Evolutionary conservation across 768 basidiomycete genomes (phyloP).

Genomic region (Russula brevipes): DNA sequence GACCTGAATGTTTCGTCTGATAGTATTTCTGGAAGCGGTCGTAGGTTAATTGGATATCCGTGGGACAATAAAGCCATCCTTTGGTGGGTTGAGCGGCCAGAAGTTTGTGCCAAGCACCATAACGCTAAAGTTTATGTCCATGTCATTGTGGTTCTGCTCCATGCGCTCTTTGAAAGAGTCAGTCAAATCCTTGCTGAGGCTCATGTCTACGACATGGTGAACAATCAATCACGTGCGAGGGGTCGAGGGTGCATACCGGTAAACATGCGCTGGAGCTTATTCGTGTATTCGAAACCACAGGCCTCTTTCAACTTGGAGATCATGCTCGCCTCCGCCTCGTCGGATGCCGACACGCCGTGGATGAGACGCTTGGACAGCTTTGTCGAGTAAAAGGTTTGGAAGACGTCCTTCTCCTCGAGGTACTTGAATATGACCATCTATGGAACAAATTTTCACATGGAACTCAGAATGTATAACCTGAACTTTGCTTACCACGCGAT

Average conservation of each 20-base stretch:
- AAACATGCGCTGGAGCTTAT: constrained; percentile 96
- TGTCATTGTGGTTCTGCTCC: constrained; percentile 78
- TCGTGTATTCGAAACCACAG: constrained; percentile 95
- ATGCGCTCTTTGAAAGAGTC: constrained; percentile 93
- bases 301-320: constrained; percentile 96
- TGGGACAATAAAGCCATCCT: constrained; percentile 86
- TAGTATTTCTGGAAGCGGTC: constrained; percentile 92
- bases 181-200: constrained; percentile 89
- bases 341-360: constrained; percentile 84
- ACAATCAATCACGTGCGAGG: neutral
- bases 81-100: constrained; percentile 86
- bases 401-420: constrained; percentile 97
- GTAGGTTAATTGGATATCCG: constrained; percentile 81
- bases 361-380: constrained; percentile 92
- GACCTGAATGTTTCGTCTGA: constrained; percentile 87
- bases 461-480: neutral
- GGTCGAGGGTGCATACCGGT: constrained; percentile 53
- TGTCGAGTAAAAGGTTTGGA: constrained; percentile 96
- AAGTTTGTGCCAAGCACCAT: constrained; percentile 95
- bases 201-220: constrained; percentile 62
- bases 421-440: constrained; percentile 99
- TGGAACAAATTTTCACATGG: constrained; percentile 4
- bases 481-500: constrained; percentile 67
- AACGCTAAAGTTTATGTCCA: constrained; percentile 85
- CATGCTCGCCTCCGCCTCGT: constrained; percentile 97